Evolutionary conservation across 192 early-diverging fungal species (phyloP).

Genomic region (Radiomyces spectabilis): DNA sequence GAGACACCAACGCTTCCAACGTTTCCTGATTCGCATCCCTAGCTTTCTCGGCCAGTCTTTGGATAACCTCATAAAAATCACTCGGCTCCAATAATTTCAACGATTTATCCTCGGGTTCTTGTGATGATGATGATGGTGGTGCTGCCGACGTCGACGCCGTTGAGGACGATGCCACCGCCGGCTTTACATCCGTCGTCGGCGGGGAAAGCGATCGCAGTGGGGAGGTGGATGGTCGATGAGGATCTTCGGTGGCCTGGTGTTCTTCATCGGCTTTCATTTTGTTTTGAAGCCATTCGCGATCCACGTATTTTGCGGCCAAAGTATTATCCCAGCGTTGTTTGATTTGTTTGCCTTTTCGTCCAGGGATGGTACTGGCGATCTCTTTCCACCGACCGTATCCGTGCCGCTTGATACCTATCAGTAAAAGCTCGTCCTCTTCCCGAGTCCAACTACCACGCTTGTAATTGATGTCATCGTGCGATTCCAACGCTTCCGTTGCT

Average conservation of each 20-base stretch:
- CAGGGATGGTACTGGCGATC: slow-evolving; percentile 18
- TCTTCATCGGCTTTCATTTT: slow-evolving; percentile 12
- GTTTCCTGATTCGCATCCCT: slow-evolving; percentile 10
- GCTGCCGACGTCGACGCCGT: not conserved
- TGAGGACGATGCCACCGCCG: slow-evolving; percentile 2
- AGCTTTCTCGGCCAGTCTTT: slow-evolving; percentile 22
- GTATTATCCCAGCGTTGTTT: slow-evolving; percentile 28
- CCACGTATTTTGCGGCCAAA: slow-evolving; percentile 23
- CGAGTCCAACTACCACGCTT: slow-evolving; percentile 24
- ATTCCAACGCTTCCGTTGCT: too few species aligned
- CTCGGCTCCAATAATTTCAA: too few species aligned
- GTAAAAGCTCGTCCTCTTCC: slow-evolving; percentile 24
- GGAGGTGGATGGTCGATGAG: too few species aligned
- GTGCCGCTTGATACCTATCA: slow-evolving; percentile 19
- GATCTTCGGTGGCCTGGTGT: too few species aligned
- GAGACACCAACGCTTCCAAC: slow-evolving; percentile 11
- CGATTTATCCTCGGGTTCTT: too few species aligned
- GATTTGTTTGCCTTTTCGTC: slow-evolving; percentile 24
- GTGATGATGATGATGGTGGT: too few species aligned
- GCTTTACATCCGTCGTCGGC: too few species aligned
- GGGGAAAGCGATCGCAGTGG: too few species aligned
- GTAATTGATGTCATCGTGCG: slow-evolving; percentile 12
- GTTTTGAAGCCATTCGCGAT: slow-evolving; percentile 17
- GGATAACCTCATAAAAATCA: slow-evolving; percentile 18
- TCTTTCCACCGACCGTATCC: slow-evolving; percentile 28